phyloP scores from a whole-genome alignment of 257 asterid species.

The Solanum gandarillasii region DNA sequence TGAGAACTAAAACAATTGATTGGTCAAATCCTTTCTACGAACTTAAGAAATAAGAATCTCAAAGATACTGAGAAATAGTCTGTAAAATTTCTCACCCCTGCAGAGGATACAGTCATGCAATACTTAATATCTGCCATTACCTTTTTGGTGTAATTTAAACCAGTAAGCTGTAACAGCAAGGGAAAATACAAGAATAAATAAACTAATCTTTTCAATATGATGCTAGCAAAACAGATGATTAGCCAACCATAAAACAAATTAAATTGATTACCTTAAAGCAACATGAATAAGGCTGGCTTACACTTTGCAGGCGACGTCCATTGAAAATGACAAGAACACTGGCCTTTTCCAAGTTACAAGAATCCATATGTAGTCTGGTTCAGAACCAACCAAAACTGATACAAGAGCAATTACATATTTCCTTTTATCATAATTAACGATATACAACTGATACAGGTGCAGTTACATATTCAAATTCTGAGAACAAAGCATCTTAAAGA shows the following conservation, averaged over 20 bases:
- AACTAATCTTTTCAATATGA: neutral
- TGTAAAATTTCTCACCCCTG: neutral
- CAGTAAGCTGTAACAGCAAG: neutral
- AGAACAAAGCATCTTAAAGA: neutral
- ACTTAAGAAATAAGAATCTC: neutral
- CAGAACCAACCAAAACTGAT: neutral
- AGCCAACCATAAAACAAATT: neutral
- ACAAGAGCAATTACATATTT: neutral
- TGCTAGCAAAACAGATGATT: neutral
- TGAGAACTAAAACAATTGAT: neutral
- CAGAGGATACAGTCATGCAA: neutral
- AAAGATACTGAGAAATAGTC: neutral
- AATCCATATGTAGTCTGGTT: neutral
- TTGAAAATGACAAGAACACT: neutral
- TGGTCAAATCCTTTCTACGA: neutral
- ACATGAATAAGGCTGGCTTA: neutral
- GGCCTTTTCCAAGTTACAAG: neutral
- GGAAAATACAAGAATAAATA: neutral
- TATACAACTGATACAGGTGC: neutral
- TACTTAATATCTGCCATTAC: neutral
- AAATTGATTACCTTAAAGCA: neutral
- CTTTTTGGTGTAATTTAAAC: neutral
- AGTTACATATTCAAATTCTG: neutral
- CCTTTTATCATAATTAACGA: neutral
- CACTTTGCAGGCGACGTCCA: neutral